phyloP scores from a whole-genome alignment of 208 protist genomes.

The Zelonia costaricensis region DNA sequence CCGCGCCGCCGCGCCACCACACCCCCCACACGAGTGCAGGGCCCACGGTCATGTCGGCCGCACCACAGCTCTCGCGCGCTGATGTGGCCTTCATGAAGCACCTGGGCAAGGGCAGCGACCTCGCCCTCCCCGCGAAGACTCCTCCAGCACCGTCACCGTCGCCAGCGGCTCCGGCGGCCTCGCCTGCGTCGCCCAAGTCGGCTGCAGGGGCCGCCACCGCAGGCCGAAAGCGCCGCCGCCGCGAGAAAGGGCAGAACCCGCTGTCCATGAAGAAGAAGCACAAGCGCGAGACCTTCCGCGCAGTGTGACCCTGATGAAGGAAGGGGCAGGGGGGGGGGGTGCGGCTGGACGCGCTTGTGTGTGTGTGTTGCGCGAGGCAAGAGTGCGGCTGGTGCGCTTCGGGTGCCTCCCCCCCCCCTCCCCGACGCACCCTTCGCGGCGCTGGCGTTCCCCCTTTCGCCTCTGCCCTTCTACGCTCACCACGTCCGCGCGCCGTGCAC shows the following conservation, averaged over 20 bases:
- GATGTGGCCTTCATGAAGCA: constrained; percentile 67
- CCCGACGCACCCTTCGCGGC: too few species aligned
- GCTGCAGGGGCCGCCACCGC: neutral
- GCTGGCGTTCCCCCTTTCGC: too few species aligned
- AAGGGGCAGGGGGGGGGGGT: too few species aligned
- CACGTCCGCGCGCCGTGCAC: too few species aligned
- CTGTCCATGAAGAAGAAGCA: constrained; percentile 84
- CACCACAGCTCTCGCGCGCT: constrained; percentile 34
- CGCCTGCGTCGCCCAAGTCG: too few species aligned
- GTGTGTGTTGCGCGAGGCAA: too few species aligned
- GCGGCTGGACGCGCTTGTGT: too few species aligned
- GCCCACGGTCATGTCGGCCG: constrained; percentile 21
- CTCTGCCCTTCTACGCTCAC: too few species aligned
- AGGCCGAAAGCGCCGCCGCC: neutral
- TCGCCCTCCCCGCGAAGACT: constrained; percentile 10
- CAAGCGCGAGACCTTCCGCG: constrained; percentile 66
- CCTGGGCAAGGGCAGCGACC: constrained; percentile 22
- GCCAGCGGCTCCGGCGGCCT: neutral
- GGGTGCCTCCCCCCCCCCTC: too few species aligned
- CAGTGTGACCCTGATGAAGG: too few species aligned
- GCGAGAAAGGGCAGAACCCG: constrained; percentile 57
- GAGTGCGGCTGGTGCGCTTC: too few species aligned
- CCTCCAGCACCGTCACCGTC: neutral
- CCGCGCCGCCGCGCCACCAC: neutral
- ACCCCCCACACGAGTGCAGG: too few species aligned